Percentiles rank a stretch among this genome's conserved stretches.
Evolutionary conservation across 169 alveolate genomes (phyloP).

Genomic region (Plasmodium relictum): DNA sequence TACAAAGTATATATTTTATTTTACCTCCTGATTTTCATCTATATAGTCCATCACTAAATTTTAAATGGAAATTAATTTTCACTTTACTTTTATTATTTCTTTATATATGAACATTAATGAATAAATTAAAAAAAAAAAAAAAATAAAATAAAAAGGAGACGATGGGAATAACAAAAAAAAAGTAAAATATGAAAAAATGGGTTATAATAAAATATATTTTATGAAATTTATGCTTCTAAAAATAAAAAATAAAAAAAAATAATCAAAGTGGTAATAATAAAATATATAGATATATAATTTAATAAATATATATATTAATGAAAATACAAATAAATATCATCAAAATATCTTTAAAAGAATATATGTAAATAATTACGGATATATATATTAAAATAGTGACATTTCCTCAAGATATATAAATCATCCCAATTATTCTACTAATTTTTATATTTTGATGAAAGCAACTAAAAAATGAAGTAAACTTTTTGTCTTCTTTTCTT

Average conservation of each 20-base stretch:
- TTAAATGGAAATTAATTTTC: background rate
- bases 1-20: background rate
- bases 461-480: conserved; percentile 8
- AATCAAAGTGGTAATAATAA: too few species aligned
- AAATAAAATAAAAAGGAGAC: background rate
- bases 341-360: too few species aligned
- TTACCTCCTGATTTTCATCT: background rate
- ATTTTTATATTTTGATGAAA: background rate
- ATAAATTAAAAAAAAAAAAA: background rate
- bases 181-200: too few species aligned
- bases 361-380: too few species aligned
- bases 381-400: too few species aligned
- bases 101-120: too few species aligned
- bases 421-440: background rate
- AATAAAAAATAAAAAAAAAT: background rate
- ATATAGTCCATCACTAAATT: conserved; percentile 1
- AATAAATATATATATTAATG: too few species aligned
- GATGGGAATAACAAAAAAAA: background rate
- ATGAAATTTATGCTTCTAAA: background rate
- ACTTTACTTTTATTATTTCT: too few species aligned
- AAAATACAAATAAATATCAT: too few species aligned
- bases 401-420: too few species aligned
- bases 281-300: too few species aligned
- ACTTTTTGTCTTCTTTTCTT: conserved; percentile 4
- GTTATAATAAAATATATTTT: background rate